A percentile compares a stretch with the other conserved stretches of the same genome.
Evolutionary conservation across 225 moss, liverwort and hornwort species (phyloP).

Genomic region (Takakia lepidozioides): DNA sequence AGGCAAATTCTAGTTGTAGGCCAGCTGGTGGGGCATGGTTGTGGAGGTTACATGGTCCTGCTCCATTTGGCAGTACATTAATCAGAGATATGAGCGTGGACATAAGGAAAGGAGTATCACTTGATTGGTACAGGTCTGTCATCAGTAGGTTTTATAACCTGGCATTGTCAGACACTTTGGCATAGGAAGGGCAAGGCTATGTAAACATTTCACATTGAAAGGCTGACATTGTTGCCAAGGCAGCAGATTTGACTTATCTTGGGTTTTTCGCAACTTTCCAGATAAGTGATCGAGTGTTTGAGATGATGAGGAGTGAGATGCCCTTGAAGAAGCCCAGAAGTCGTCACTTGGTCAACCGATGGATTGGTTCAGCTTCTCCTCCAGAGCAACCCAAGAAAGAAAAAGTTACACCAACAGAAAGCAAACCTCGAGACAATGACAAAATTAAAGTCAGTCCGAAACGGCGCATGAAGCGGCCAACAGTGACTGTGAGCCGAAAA

Average conservation of each 20-base stretch:
- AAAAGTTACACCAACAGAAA: constrained; percentile 11
- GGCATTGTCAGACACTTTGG: too few relatives aligned
- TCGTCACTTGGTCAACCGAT: too few relatives aligned
- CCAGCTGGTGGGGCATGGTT: too few relatives aligned
- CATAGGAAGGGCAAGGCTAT: neutral
- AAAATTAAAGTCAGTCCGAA: constrained; percentile 31
- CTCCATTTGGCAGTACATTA: too few relatives aligned
- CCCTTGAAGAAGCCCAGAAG: constrained; percentile 24
- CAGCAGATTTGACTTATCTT: neutral
- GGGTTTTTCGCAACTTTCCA: constrained; percentile 5
- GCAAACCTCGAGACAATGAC: constrained; percentile 13
- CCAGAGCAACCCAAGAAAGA: too few relatives aligned
- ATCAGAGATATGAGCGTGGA: too few relatives aligned
- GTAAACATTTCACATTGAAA: neutral
- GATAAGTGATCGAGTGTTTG: constrained; percentile 52
- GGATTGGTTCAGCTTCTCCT: too few relatives aligned
- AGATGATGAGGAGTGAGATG: constrained; percentile 39
- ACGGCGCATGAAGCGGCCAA: constrained; percentile 66
- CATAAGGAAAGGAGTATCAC: too few relatives aligned
- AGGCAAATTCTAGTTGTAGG: too few relatives aligned
- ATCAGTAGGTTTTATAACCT: too few relatives aligned
- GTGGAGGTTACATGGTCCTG: too few relatives aligned
- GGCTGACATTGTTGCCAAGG: neutral
- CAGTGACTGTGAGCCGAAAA: constrained; percentile 55
- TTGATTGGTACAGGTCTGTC: too few relatives aligned